Percentiles rank a stretch among this genome's conserved stretches.
Evolutionary conservation across 169 alveolate species (phyloP).

Genomic region (Theileria annulata): DNA sequence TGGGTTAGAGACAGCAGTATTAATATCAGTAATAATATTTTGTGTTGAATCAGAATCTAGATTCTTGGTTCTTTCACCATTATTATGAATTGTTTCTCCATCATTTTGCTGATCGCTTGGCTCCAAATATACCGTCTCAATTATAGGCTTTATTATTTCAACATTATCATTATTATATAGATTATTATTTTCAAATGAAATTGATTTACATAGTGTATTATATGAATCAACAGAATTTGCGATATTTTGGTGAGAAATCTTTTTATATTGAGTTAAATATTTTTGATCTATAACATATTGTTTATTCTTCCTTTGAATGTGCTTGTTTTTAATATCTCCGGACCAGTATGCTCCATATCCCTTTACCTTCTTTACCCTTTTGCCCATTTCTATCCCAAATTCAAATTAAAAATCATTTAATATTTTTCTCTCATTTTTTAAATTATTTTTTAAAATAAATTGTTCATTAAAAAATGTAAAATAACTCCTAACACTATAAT

Average conservation of each 20-base stretch:
- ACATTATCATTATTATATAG: neutral
- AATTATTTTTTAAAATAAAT: neutral
- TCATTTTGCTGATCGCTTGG: neutral
- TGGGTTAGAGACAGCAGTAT: neutral
- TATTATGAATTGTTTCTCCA: too few species aligned
- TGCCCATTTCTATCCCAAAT: neutral
- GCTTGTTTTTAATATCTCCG: constrained; percentile 50
- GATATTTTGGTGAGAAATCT: constrained; percentile 6
- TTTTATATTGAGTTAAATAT: constrained; percentile 41
- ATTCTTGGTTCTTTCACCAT: neutral
- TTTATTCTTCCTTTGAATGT: constrained; percentile 51
- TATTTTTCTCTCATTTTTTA: neutral
- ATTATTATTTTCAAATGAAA: neutral
- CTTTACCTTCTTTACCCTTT: constrained; percentile 25
- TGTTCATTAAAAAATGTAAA: neutral
- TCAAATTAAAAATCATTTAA: neutral
- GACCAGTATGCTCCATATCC: constrained; percentile 64
- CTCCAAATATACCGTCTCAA: constrained; percentile 25
- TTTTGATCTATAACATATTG: constrained; percentile 61
- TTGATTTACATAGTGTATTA: constrained; percentile 6
- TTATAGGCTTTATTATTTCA: constrained; percentile 35
- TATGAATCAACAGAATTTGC: neutral
- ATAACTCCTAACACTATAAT: neutral
- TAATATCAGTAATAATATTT: neutral
- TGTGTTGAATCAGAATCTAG: neutral